phyloP scores from a whole-genome alignment of 2,329 filamentous ascomycete genomes.

The Trichoderma sp. region DNA sequence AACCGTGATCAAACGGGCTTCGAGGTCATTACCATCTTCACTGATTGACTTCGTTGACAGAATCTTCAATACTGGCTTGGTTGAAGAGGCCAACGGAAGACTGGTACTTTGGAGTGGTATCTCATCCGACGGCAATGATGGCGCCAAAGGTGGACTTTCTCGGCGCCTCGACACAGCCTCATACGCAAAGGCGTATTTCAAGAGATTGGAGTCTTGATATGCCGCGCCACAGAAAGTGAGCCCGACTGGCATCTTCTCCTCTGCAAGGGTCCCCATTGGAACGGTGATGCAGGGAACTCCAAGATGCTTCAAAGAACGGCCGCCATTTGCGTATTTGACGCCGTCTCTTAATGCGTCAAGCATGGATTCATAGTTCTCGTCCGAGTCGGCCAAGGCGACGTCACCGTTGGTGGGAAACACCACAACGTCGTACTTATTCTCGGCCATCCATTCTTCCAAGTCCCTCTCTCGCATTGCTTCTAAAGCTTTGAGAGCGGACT shows the following conservation, averaged over 20 bases:
- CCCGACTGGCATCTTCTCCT: background rate
- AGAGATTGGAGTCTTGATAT: background rate
- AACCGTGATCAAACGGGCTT: background rate
- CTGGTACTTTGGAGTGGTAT: background rate
- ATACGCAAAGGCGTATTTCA: background rate
- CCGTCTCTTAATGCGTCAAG: background rate
- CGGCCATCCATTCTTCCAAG: background rate
- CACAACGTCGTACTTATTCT: background rate
- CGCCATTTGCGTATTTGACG: background rate
- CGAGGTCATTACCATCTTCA: background rate
- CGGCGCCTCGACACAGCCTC: background rate
- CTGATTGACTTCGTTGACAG: background rate
- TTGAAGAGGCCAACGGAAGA: background rate
- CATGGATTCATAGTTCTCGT: background rate
- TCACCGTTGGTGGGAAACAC: background rate
- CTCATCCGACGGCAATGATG: background rate
- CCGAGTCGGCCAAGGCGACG: background rate
- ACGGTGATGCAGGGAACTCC: background rate
- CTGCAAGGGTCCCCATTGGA: background rate
- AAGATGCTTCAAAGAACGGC: background rate
- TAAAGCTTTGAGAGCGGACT: background rate
- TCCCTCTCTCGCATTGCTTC: background rate
- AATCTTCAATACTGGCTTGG: background rate
- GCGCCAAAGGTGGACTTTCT: background rate
- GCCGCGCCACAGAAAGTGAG: background rate